phyloP scores from a whole-genome alignment of 371 early-diverging fungal species.

The Syncephalis fuscata region DNA sequence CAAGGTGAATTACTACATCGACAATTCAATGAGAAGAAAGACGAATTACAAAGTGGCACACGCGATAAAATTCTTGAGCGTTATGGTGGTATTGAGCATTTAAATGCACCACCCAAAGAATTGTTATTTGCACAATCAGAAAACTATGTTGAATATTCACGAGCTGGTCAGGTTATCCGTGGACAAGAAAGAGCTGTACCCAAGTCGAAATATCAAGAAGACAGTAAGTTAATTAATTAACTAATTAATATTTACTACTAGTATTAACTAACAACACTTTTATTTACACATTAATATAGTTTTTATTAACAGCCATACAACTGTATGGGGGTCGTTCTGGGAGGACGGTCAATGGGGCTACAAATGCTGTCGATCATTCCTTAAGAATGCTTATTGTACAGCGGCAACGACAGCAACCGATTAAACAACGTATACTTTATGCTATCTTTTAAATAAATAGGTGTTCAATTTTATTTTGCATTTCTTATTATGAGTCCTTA shows the following conservation, averaged over 20 bases:
- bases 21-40: constrained; percentile 71
- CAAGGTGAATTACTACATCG: constrained; percentile 78
- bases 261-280: constrained; percentile 1
- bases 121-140: constrained; percentile 77
- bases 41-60: constrained; percentile 42
- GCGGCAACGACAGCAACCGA: no score
- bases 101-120: constrained; percentile 76
- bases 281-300: constrained; percentile 17
- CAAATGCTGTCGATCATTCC: constrained; percentile 71
- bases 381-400: constrained; percentile 56
- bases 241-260: background rate
- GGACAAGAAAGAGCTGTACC: constrained; percentile 64
- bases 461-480: no score
- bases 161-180: constrained; percentile 74
- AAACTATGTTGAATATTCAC: constrained; percentile 91
- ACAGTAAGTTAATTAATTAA: constrained; percentile 30
- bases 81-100: constrained; percentile 91
- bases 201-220: constrained; percentile 81
- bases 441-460: no score
- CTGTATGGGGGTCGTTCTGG: constrained; percentile 94
- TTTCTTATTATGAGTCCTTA: no score
- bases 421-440: no score
- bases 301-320: constrained; percentile 61
- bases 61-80: constrained; percentile 64
- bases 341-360: constrained; percentile 93